A percentile compares a stretch with the other conserved stretches of the same genome.
These are phyloP conservation scores for Penicillium malachiteum DNA, from an alignment of 495 filamentous ascomycete species.

Conservation along the genomic window DNA sequence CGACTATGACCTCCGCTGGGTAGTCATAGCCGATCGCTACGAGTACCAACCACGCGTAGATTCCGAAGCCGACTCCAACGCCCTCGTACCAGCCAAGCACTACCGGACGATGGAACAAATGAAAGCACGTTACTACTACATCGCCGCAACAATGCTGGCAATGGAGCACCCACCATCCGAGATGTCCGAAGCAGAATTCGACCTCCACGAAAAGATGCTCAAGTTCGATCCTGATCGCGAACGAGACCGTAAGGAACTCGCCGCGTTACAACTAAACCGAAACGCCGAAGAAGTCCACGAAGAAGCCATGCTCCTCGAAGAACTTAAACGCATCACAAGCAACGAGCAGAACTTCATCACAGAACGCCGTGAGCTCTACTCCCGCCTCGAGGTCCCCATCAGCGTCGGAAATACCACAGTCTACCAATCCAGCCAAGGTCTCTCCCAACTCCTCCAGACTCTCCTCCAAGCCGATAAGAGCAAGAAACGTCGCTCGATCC, in stretches of 20 bases:
- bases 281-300: slow-evolving; percentile 86
- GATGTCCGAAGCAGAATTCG: slow-evolving; percentile 82
- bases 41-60: slow-evolving; percentile 61
- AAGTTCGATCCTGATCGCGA: slow-evolving; percentile 82
- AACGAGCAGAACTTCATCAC: slow-evolving; percentile 78
- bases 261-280: slow-evolving; percentile 71
- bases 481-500: slow-evolving; percentile 72
- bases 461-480: slow-evolving; percentile 77
- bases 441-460: slow-evolving; percentile 75
- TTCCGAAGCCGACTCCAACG: slow-evolving; percentile 35
- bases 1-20: slow-evolving; percentile 83
- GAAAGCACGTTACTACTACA: slow-evolving; percentile 84
- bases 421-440: slow-evolving; percentile 76
- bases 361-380: slow-evolving; percentile 87
- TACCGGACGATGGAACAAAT: slow-evolving; percentile 80
- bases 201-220: slow-evolving; percentile 75
- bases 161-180: slow-evolving; percentile 76
- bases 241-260: slow-evolving; percentile 76
- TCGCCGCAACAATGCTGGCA: slow-evolving; percentile 82
- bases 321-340: slow-evolving; percentile 84
- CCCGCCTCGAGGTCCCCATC: slow-evolving; percentile 75
- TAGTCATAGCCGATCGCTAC: slow-evolving; percentile 91
- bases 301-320: slow-evolving; percentile 82
- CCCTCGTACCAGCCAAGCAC: slow-evolving; percentile 41
- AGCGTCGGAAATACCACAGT: slow-evolving; percentile 63